A percentile compares a stretch with the other conserved stretches of the same genome.
phyloP scores from a whole-genome alignment of 1,284 basidiomycete species.

The Phellinidium pouzarii region DNA sequence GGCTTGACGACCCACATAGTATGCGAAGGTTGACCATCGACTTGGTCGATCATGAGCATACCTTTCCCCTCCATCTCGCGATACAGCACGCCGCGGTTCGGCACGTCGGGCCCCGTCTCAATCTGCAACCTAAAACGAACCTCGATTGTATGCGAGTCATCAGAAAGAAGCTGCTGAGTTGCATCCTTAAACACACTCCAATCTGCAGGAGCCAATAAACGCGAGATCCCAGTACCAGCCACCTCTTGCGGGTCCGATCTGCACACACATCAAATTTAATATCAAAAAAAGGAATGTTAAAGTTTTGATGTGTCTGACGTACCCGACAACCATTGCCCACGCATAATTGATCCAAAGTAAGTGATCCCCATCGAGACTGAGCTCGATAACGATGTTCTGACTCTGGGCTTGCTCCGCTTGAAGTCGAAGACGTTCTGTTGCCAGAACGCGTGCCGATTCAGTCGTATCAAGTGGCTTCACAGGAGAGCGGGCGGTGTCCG shows the following conservation, averaged over 20 bases:
- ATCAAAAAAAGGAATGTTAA: not conserved
- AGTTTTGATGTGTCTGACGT: slow-evolving; percentile 31
- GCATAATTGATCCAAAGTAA: slow-evolving; percentile 93
- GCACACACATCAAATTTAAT: slow-evolving; percentile 16
- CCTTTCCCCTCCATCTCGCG: slow-evolving; percentile 96
- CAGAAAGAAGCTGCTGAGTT: slow-evolving; percentile 77
- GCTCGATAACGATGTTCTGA: slow-evolving; percentile 93
- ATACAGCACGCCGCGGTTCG: slow-evolving; percentile 49
- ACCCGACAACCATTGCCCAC: slow-evolving; percentile 92
- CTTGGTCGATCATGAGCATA: slow-evolving; percentile 95
- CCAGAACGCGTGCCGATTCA: slow-evolving; percentile 71
- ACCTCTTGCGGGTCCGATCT: slow-evolving; percentile 84
- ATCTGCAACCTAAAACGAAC: slow-evolving; percentile 84
- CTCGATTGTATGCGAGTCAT: slow-evolving; percentile 93
- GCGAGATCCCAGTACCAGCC: slow-evolving; percentile 75
- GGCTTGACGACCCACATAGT: slow-evolving; percentile 99
- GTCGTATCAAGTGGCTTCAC: slow-evolving; percentile 45
- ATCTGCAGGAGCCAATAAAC: slow-evolving; percentile 79
- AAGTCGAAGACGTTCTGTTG: slow-evolving; percentile 76
- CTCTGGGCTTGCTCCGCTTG: slow-evolving; percentile 91
- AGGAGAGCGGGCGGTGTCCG: slow-evolving; percentile 24
- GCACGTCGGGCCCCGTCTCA: slow-evolving; percentile 50
- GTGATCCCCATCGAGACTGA: slow-evolving; percentile 90
- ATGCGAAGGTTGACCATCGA: slow-evolving; percentile 82
- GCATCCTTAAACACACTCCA: slow-evolving; percentile 85